Evolutionary conservation across 495 filamentous ascomycete species (phyloP), one percentile per base, ranked within the genome.

Genomic region (Chaetomium cochliodes): DNA sequence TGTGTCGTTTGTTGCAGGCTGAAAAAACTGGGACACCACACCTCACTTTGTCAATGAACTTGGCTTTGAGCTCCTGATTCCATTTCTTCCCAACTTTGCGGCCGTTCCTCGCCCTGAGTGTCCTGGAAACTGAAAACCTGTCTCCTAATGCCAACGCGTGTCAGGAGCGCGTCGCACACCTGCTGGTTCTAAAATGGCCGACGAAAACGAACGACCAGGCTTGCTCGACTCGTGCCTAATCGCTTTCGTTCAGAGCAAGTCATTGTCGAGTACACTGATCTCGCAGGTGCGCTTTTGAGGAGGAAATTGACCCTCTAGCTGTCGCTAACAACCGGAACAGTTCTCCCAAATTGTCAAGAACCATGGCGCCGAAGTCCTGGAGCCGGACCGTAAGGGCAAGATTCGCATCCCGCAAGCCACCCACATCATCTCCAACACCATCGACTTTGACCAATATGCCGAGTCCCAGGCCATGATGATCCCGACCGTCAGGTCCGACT

Each of bases 391-490:
- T 52, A 69, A 79, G 58, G 75, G 75, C 47, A 76, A 67, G 41
- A 80, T 87, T 9, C 79, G 83, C n/a, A 71, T 90, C 5, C 69
- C 76, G 44, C 72, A 85, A 57, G 82, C 88, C 60, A 96, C 89
- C 15, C 92, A 97, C 72, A 88, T 99, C 67, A 84, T 99, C 66
- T 88, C 92, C 49, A 83, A 83, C 52, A 92, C 90, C 4, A 87
- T 90, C 69, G 92, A 98, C 74, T 99, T 99, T 68, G 88, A 90
- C 9, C 84, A 90, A 57, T 98, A 94, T 69, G 74, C 84, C 46
- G 82, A 84, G 47, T 86, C 91, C 3, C 81, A 85, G 65, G 85
- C 89, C 55, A 77, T 84, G 51, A 86, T 96, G 79, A 89, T 92
- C 30, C 86, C 90, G n/a, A 88, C 97, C 4, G 88, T 98, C 9